Evolutionary conservation across 345 rosid genomes (phyloP), one percentile per base, ranked within the genome.

Genomic region (Raphanus sativus): DNA sequence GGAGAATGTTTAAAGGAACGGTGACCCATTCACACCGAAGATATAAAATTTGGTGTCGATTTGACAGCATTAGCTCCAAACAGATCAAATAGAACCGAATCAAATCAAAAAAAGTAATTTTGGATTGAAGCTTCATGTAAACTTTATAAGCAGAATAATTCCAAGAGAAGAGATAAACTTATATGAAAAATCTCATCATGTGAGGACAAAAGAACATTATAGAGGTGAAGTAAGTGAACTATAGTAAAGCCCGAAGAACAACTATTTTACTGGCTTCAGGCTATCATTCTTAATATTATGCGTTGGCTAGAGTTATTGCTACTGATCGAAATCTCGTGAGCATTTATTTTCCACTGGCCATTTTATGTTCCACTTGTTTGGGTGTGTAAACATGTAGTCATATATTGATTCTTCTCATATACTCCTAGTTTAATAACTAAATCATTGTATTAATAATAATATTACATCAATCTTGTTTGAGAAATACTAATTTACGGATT

Each of bases 301-400:
- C 67, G 48, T 40, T 67, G n/a, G 56, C 70, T 69, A 62, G 28
- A 63, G 33, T 60, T 69, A 76, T 76, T 61, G 69, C 38, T 61
- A n/a, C 74, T 69, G 69, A 50, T 36, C 56, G 11, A 69, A 15
- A 11, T 52, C 80, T 76, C 70, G 80, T 76, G 80, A 69, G 52
- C 70, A 69, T 69, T 76, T 69, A 33, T 6, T 69, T 60, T 45
- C 10, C 26, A 30, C 26, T 29, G 42, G 26, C 26, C 48, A 17
- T 29, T 59, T 15, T 30, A 25, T 68, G 8, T 68, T 32, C 68
- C 79, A 68, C 16, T 33, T 54, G 30, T 62, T 69, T 50, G 32
- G 75, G 55, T 34, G 42, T 50, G 56, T 15, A 15, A 3, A 15
- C 54, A 4, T 60, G 36, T 68, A 48, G 38, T 24, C 29, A 26